Base-by-base conservation (phyloP, 768 basidiomycete species). In the Tubosaeta sp. region DNA sequence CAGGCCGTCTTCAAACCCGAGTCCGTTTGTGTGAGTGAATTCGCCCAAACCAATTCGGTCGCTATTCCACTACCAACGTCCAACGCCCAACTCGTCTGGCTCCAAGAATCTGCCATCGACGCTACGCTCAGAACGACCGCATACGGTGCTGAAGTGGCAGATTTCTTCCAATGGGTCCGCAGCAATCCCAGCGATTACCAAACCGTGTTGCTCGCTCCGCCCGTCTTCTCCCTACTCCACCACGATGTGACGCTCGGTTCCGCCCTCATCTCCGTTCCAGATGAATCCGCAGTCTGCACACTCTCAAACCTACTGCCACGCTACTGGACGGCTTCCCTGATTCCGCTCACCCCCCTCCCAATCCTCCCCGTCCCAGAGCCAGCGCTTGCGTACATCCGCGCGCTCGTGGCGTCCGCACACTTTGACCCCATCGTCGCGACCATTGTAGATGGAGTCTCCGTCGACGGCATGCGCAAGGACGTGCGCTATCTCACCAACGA, bases 401-500 rank as follows among this genome's bases (percentile, higher is more conserved):
- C 76, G 16, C 73, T 91, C 54, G 78, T 91, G 26, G 60, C 71
- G 3, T 66, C 71, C 10, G 72, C 92, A 49, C 78, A 76, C 61
- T 93, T 91, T 64, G 75, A 88, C 60, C 82, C 90, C 10, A 70
- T 74, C 46, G 70, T 95, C 44, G 84, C 89, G 14, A 72, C 78
- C 34, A 74, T 88, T 51, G 81, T 93, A 25, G 77, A 80, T 52
- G 82, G 83, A 46, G 76, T 95, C 50, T 86, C 85, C 29, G 58
- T 86, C 13, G 66, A 77, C 10, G 78, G 83, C 59, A 81, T 95
- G 71, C 74, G 74, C 52, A 76, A 79, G 39, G 87, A 91, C 67
- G 77, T 94, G 43, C 79, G 84, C 47, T 94, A 82, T 65, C 81
- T 97, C 52, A 92, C 93, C 0, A 92, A 91, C 45, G 93, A 97